Conservation (phyloP, 305 asterid genomes). For the Fraxinus angustifolia region DNA sequence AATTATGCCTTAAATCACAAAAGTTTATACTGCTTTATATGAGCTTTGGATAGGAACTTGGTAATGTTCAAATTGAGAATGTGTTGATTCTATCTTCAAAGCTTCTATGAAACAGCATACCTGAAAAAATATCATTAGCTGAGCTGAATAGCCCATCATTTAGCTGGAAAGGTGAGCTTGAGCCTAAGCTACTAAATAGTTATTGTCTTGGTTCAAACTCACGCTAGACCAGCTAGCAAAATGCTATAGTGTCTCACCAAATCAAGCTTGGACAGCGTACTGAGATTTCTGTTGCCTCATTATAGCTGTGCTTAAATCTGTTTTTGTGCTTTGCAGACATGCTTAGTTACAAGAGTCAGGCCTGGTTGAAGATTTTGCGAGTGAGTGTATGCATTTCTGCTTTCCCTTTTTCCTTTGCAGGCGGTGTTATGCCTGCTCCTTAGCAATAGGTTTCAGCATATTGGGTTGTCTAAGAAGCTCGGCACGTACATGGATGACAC, state of each 20-base stretch:
- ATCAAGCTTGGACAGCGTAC: conserved; percentile 39
- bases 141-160: conserved; percentile 35
- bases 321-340: conserved; percentile 56
- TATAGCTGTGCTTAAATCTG: conserved; percentile 37
- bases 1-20: conserved; percentile 29
- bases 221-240: conserved; percentile 26
- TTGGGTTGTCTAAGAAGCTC: not conserved
- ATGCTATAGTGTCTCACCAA: conserved; percentile 33
- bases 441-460: conserved; percentile 12
- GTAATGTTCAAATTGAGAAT: conserved; percentile 28
- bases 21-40: conserved; percentile 28
- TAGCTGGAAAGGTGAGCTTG: conserved; percentile 38
- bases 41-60: conserved; percentile 22
- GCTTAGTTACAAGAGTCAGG: conserved; percentile 39
- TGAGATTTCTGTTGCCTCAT: conserved; percentile 19
- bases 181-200: conserved; percentile 27
- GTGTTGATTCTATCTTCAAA: conserved; percentile 23
- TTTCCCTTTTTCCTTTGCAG: conserved; percentile 27
- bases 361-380: conserved; percentile 41
- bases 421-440: conserved; percentile 21
- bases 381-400: conserved; percentile 28
- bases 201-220: conserved; percentile 35
- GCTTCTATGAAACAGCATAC: conserved; percentile 12
- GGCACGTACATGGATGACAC: not conserved
- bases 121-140: conserved; percentile 36